Percentiles rank a stretch among this genome's conserved stretches.
These are phyloP conservation scores for Ustilago curta DNA, from an alignment of 1,284 basidiomycete species.

Conservation along the genomic window DNA sequence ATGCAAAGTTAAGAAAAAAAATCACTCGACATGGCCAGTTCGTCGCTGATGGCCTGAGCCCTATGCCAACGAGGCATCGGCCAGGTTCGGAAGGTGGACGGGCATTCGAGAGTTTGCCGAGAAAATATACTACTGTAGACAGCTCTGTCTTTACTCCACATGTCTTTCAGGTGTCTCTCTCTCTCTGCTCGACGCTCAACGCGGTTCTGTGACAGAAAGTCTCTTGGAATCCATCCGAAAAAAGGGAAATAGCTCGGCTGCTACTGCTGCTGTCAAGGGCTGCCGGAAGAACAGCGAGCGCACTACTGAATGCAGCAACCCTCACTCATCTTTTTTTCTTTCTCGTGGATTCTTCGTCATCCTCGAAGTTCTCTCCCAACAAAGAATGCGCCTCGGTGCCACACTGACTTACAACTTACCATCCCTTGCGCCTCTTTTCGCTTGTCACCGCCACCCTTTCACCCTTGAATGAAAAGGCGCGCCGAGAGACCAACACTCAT, in stretches of 20 bases:
- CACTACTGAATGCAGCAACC: not conserved
- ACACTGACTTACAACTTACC: conserved; percentile 3
- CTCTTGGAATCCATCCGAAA: no score
- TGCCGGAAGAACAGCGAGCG: no score
- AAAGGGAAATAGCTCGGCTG: no score
- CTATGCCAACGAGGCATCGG: not conserved
- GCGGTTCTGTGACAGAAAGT: not conserved
- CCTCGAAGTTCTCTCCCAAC: not conserved
- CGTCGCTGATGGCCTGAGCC: no score
- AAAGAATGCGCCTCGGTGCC: not conserved
- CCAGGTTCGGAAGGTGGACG: conserved; percentile 1
- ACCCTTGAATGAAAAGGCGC: not conserved
- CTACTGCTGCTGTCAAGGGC: no score
- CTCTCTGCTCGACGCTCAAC: not conserved
- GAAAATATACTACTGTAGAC: no score
- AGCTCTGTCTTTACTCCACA: conserved; percentile 7
- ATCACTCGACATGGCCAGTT: no score
- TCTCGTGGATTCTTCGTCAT: conserved; percentile 3
- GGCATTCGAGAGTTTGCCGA: not conserved
- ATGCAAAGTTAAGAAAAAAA: no score
- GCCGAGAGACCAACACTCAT: conserved; percentile 19
- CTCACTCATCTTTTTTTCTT: conserved; percentile 6
- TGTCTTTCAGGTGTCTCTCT: not conserved
- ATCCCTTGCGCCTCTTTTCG: not conserved
- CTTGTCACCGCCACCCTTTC: not conserved